A percentile compares a stretch with the other conserved stretches of the same genome.
These are phyloP conservation scores for Tetraselmis striata DNA, from an alignment of 139 green algal genomes.

Conservation along the genomic window DNA sequence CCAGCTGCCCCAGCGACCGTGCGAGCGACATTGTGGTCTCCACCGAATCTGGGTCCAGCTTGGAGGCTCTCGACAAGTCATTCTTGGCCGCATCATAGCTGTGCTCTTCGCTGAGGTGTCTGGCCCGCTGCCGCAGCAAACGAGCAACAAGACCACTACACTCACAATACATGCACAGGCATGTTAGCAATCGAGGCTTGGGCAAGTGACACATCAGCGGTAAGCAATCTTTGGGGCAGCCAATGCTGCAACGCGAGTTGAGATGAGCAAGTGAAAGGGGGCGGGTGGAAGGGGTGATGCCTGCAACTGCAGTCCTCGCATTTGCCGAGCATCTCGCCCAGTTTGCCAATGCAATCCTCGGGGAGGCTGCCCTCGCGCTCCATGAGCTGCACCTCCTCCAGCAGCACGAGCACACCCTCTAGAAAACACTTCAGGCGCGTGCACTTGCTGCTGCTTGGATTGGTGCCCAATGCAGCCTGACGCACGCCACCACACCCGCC, in stretches of 20 bases:
- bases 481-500: too few species aligned
- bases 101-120: slow-evolving; percentile 1
- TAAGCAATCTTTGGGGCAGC: slow-evolving; percentile 8
- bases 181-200: too few species aligned
- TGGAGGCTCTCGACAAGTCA: slow-evolving; percentile 17
- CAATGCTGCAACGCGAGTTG: too few species aligned
- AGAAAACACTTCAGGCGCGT: slow-evolving; percentile 13
- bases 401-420: not conserved
- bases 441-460: slow-evolving; percentile 19
- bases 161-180: too few species aligned
- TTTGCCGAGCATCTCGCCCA: slow-evolving; percentile 9
- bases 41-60: slow-evolving; percentile 7
- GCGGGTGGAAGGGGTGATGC: too few species aligned
- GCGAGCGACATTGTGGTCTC: slow-evolving; percentile 15
- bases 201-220: slow-evolving; percentile 13
- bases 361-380: slow-evolving; percentile 5
- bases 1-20: slow-evolving; percentile 17
- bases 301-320: slow-evolving; percentile 17
- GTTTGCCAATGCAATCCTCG: slow-evolving; percentile 4
- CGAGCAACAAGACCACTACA: slow-evolving; percentile 19
- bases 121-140: slow-evolving; percentile 16
- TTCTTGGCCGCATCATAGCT: slow-evolving; percentile 5
- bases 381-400: slow-evolving; percentile 4
- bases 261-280: too few species aligned
- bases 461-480: slow-evolving; percentile 3